Evolutionary conservation across 2,329 filamentous ascomycete genomes (phyloP).

Genomic region (Ophiostoma ips): DNA sequence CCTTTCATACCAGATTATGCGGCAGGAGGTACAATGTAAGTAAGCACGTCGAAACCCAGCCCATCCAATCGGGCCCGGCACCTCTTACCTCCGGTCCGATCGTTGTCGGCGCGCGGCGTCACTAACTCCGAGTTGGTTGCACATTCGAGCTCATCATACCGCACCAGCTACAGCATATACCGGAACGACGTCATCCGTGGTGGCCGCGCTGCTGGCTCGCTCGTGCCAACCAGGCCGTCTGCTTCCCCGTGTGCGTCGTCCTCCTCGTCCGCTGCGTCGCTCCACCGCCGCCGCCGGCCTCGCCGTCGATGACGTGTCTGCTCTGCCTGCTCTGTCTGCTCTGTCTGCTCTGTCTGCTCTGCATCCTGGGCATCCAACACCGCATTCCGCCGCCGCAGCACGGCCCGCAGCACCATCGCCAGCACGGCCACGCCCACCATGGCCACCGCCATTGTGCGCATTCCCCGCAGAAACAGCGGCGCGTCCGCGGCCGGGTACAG

Average conservation of each 20-base stretch:
- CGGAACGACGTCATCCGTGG: constrained; percentile 1
- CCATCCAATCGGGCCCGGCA: too few relatives aligned
- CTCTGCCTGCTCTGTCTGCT: too few relatives aligned
- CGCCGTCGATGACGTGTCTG: too few relatives aligned
- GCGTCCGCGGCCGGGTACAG: constrained; percentile 47
- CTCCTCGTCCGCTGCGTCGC: too few relatives aligned
- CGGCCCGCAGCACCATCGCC: constrained; percentile 37
- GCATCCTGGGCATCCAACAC: constrained; percentile 25
- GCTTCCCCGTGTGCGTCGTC: constrained; percentile 1
- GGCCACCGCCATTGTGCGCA: constrained; percentile 46
- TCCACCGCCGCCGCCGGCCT: too few relatives aligned
- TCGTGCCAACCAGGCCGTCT: not conserved
- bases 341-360: constrained; percentile 13
- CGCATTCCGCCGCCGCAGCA: constrained; percentile 38
- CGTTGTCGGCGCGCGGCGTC: too few relatives aligned
- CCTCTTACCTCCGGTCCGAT: too few relatives aligned
- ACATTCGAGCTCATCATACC: too few relatives aligned
- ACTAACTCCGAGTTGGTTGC: too few relatives aligned
- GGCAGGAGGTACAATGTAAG: too few relatives aligned
- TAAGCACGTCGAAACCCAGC: too few relatives aligned
- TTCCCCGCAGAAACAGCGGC: constrained; percentile 49
- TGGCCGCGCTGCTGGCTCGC: not conserved
- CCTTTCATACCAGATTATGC: too few relatives aligned
- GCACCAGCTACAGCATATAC: constrained; percentile 5
- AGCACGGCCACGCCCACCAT: constrained; percentile 48